Evolutionary conservation across 768 basidiomycete species (phyloP).

Genomic region (Gautieria morchelliformis): DNA sequence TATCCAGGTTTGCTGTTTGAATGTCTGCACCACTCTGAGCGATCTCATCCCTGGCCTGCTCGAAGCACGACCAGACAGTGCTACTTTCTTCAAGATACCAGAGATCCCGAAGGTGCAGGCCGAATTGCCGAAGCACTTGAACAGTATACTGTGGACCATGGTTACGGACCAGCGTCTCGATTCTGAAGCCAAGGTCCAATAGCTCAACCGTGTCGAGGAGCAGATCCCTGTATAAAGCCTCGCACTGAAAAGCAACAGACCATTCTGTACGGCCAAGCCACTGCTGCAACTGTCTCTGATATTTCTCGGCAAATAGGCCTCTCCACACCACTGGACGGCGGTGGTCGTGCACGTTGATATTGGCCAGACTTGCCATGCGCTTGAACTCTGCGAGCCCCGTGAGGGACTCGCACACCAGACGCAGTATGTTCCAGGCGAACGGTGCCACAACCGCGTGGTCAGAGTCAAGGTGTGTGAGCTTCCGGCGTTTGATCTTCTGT

Average conservation of each 20-base stretch:
- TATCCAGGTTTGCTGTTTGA: conserved; percentile 9
- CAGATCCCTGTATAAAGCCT: conserved; percentile 28
- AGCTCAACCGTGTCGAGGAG: conserved; percentile 45
- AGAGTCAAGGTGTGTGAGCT: not conserved
- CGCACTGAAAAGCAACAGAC: conserved; percentile 53
- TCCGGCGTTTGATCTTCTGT: conserved; percentile 30
- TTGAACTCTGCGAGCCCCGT: conserved; percentile 30
- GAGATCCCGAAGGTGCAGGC: conserved; percentile 16
- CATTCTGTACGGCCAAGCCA: conserved; percentile 28
- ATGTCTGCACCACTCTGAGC: not conserved
- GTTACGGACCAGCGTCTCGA: conserved; percentile 21
- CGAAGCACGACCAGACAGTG: conserved; percentile 2
- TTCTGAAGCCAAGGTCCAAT: conserved; percentile 27
- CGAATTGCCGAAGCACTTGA: conserved; percentile 32
- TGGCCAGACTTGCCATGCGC: conserved; percentile 28
- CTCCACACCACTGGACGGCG: conserved; percentile 23
- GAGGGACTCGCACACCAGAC: conserved; percentile 33
- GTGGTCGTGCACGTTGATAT: conserved; percentile 21
- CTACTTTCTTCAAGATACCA: not conserved
- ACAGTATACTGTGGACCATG: conserved; percentile 30
- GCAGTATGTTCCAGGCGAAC: conserved; percentile 42
- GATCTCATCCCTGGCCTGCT: not conserved
- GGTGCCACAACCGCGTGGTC: conserved; percentile 37
- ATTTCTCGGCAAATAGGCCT: not conserved
- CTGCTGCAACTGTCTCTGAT: not conserved